These are phyloP conservation scores for Phialocephala sp. DNA, from an alignment of 2,329 filamentous ascomycete genomes.

Conservation along the genomic window DNA sequence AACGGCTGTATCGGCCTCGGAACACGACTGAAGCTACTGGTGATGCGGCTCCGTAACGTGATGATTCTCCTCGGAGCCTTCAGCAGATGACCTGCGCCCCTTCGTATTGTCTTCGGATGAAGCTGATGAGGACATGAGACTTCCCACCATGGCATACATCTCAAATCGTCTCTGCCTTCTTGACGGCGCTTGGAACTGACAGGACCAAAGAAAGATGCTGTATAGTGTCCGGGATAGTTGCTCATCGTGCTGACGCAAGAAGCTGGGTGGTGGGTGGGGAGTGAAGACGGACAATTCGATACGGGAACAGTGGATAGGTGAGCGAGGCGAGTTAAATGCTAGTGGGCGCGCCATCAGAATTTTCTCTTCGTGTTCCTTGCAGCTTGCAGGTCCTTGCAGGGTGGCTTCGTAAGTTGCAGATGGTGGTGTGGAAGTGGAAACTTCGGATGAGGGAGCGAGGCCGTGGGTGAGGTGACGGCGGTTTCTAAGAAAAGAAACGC, in stretches of 20 bases:
- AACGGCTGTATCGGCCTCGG: neutral
- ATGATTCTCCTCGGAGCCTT: neutral
- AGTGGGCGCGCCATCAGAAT: conserved; percentile 1
- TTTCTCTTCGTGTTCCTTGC: conserved; percentile 12
- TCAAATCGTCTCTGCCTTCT: too few species aligned
- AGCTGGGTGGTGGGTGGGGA: neutral
- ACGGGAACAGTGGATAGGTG: neutral
- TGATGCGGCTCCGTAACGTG: neutral
- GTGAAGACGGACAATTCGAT: neutral
- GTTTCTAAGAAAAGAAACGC: conserved; percentile 5
- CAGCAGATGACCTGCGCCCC: neutral
- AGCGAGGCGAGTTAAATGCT: neutral
- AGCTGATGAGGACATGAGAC: neutral
- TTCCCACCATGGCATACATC: neutral
- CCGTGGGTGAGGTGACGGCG: neutral
- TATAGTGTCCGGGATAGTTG: neutral
- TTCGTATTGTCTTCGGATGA: neutral
- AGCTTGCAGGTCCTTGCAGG: conserved; percentile 5
- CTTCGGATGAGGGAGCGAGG: neutral
- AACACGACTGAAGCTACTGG: neutral
- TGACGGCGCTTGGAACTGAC: neutral
- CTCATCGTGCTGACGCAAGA: conserved; percentile 8
- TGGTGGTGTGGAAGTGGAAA: conserved; percentile 3
- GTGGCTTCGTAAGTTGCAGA: conserved; percentile 4
- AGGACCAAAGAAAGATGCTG: neutral